Percentiles rank a stretch among this genome's conserved stretches.
phyloP scores from a whole-genome alignment of 345 rosid species.

The Hypericum perforatum region DNA sequence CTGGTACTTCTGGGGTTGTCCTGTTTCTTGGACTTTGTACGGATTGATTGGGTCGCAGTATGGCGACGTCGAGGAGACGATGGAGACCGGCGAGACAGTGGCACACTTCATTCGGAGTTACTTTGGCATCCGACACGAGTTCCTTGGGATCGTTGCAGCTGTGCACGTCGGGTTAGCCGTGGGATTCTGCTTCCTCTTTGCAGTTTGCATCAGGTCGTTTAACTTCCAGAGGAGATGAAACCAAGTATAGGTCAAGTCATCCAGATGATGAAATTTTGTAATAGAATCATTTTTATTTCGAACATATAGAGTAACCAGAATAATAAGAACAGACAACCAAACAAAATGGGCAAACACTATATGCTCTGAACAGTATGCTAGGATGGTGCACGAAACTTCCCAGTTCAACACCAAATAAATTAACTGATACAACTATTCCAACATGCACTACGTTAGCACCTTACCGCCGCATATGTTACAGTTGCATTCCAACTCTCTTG shows the following conservation, averaged over 20 bases:
- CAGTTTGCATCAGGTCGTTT: not conserved
- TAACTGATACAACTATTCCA: too few relatives aligned
- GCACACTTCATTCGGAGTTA: not conserved
- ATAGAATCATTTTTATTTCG: too few relatives aligned
- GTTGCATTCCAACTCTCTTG: slow-evolving; percentile 23
- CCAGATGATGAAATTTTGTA: too few relatives aligned
- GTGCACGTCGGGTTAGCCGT: not conserved
- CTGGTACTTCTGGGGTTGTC: not conserved
- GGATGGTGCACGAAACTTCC: too few relatives aligned
- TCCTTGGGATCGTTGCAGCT: not conserved
- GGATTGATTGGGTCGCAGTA: not conserved
- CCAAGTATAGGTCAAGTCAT: too few relatives aligned
- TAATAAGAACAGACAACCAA: too few relatives aligned
- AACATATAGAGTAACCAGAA: too few relatives aligned
- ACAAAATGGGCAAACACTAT: too few relatives aligned
- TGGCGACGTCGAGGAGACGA: not conserved
- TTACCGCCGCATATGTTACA: slow-evolving; percentile 44
- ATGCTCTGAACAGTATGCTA: too few relatives aligned
- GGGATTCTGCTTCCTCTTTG: not conserved
- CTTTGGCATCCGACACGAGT: not conserved
- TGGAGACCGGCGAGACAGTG: not conserved
- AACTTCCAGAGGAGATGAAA: slow-evolving; percentile 1
- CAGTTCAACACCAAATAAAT: too few relatives aligned
- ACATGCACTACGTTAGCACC: slow-evolving; percentile 12
- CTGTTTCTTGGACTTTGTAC: not conserved